These are phyloP conservation scores for Verticillium klebahnii DNA, from an alignment of 2,329 filamentous ascomycete species.

Conservation along the genomic window DNA sequence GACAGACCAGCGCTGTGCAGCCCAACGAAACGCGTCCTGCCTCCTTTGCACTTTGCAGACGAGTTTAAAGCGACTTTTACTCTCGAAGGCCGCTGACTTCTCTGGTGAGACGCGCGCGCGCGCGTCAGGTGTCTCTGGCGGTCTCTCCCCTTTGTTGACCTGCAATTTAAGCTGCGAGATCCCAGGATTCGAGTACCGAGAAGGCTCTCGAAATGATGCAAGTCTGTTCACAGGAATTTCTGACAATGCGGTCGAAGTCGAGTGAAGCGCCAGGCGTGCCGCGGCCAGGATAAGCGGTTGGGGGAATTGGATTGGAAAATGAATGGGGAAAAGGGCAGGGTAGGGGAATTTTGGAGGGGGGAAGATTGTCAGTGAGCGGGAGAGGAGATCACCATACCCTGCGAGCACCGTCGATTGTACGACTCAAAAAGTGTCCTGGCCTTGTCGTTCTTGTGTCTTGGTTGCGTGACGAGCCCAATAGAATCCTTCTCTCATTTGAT, in stretches of 20 bases:
- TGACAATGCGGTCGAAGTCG: neutral
- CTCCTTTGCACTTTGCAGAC: neutral
- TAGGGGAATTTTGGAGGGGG: constrained; percentile 6
- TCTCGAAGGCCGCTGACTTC: neutral
- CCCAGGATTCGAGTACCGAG: neutral
- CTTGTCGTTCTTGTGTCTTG: neutral
- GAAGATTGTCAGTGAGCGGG: constrained; percentile 1
- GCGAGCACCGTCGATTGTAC: neutral
- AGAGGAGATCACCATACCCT: constrained; percentile 12
- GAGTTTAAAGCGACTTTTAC: neutral
- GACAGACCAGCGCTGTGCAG: neutral
- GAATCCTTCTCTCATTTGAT: neutral
- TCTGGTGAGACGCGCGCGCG: neutral
- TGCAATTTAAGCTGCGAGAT: neutral
- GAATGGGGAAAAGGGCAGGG: neutral
- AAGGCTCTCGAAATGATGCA: neutral
- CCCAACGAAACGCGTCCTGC: neutral
- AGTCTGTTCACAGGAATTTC: neutral
- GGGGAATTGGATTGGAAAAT: neutral
- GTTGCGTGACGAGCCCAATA: neutral
- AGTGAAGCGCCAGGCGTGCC: neutral
- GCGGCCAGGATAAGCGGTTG: neutral
- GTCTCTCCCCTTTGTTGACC: neutral
- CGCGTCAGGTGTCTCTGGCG: neutral
- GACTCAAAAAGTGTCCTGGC: neutral